These are phyloP conservation scores for Bullera alba DNA, from an alignment of 768 basidiomycete genomes.

Conservation along the genomic window DNA sequence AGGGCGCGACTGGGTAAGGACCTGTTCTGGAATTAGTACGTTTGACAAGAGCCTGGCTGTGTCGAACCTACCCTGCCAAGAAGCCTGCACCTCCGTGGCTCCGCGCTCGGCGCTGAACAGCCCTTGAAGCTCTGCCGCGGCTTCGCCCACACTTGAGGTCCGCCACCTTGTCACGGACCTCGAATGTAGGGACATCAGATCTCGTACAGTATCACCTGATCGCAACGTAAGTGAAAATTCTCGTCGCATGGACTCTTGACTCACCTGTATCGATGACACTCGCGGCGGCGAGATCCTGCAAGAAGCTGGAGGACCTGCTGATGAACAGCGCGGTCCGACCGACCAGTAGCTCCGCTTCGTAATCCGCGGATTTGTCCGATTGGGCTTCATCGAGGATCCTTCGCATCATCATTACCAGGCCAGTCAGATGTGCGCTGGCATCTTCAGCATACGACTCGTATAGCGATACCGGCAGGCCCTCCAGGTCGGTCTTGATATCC, in stretches of 20 bases:
- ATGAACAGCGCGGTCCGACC: constrained; percentile 31
- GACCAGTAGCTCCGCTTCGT: constrained; percentile 27
- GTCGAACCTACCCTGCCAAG: constrained; percentile 33
- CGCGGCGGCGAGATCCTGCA: constrained; percentile 14
- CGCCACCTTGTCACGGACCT: constrained; percentile 22
- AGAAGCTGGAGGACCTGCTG: constrained; percentile 10
- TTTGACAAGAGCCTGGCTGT: background rate
- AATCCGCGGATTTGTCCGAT: constrained; percentile 7
- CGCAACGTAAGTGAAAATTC: background rate
- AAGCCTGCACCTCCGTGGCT: constrained; percentile 14
- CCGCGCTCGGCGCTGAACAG: constrained; percentile 18
- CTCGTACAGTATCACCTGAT: background rate
- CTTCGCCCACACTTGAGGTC: constrained; percentile 10
- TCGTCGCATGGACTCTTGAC: background rate
- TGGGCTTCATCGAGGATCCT: constrained; percentile 5
- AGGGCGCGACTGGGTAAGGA: constrained; percentile 21
- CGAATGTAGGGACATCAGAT: constrained; percentile 13
- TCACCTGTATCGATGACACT: constrained; percentile 13
- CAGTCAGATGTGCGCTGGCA: constrained; percentile 2
- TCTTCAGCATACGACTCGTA: constrained; percentile 5
- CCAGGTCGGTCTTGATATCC: constrained; percentile 21
- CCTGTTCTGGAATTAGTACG: constrained; percentile 9
- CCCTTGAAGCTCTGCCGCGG: constrained; percentile 14
- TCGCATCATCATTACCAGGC: constrained; percentile 10
- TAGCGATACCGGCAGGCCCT: constrained; percentile 12